Evolutionary conservation across 345 rosid species (phyloP).

Genomic region (Bruguiera sexangula): DNA sequence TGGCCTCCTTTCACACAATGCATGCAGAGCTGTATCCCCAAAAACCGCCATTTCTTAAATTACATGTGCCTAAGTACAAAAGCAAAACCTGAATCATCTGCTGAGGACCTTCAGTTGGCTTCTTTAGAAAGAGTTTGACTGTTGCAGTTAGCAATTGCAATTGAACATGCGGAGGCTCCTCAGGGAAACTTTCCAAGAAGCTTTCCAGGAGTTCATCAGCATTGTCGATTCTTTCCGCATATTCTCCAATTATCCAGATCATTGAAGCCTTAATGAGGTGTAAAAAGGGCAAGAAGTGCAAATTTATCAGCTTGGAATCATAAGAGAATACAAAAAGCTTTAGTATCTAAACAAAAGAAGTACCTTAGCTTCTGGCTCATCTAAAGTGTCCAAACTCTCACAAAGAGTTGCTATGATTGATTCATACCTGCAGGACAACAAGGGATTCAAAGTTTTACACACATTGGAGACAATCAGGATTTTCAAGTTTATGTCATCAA

Average conservation of each 20-base stretch:
- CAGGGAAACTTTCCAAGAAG: constrained; percentile 98
- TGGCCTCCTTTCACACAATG: neutral
- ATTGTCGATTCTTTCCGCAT: constrained; percentile 99
- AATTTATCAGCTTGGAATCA: constrained; percentile 6
- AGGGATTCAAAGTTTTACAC: constrained; percentile 8
- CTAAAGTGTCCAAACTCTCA: constrained; percentile 95
- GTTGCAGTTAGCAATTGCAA: constrained; percentile 97
- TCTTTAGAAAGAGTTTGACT: constrained; percentile 92
- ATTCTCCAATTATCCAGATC: constrained; percentile 99
- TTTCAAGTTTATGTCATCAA: constrained; percentile 4
- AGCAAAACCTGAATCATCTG: constrained; percentile 94
- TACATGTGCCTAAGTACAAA: constrained; percentile 5
- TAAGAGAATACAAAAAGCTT: constrained; percentile 7
- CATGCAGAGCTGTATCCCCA: neutral
- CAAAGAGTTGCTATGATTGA: constrained; percentile 99
- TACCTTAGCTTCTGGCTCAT: constrained; percentile 99
- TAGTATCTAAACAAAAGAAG: constrained; percentile 7
- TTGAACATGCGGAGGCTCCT: constrained; percentile 99
- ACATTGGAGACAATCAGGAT: constrained; percentile 1
- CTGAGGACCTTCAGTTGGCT: constrained; percentile 99
- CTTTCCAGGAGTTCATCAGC: constrained; percentile 99
- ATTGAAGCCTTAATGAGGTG: constrained; percentile 73
- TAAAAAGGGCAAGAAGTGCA: neutral
- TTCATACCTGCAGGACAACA: constrained; percentile 59
- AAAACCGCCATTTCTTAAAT: constrained; percentile 2